Evolutionary conservation across 176 grass and related monocot species (phyloP).

Genomic region (Aegilops sharonensis): DNA sequence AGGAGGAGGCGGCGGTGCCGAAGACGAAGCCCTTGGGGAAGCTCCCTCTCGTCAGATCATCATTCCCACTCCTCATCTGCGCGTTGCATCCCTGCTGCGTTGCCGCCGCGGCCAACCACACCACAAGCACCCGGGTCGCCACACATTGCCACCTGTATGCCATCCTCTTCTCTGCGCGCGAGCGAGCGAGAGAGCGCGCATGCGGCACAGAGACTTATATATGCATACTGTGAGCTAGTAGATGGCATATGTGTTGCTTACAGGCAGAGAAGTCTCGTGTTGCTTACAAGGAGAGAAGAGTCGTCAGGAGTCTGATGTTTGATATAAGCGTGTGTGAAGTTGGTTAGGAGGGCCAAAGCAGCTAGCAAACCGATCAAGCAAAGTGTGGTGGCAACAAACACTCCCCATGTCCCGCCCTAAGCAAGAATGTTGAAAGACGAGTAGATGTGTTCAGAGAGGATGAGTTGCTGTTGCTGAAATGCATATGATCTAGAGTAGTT

Average conservation of each 20-base stretch:
- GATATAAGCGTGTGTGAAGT: neutral
- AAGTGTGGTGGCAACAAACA: neutral
- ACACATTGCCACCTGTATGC: neutral
- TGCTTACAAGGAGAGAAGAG: neutral
- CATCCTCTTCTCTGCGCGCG: neutral
- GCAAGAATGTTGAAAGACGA: neutral
- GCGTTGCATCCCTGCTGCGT: neutral
- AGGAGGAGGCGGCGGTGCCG: constrained; percentile 62
- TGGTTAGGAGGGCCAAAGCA: neutral
- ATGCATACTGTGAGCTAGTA: neutral
- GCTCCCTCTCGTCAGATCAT: constrained; percentile 40
- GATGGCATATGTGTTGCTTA: neutral
- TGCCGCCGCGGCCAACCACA: neutral
- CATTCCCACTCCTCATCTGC: too few relatives aligned
- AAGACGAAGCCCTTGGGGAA: constrained; percentile 74
- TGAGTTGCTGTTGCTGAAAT: neutral
- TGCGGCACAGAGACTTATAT: neutral
- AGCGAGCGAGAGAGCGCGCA: neutral
- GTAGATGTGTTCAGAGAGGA: neutral
- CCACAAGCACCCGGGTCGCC: neutral
- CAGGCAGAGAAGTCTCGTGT: neutral
- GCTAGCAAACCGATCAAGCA: neutral
- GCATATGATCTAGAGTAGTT: neutral
- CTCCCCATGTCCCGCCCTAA: neutral
- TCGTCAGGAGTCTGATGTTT: neutral